phyloP scores from a whole-genome alignment of 1,284 basidiomycete species.

The Boletus calvinii region DNA sequence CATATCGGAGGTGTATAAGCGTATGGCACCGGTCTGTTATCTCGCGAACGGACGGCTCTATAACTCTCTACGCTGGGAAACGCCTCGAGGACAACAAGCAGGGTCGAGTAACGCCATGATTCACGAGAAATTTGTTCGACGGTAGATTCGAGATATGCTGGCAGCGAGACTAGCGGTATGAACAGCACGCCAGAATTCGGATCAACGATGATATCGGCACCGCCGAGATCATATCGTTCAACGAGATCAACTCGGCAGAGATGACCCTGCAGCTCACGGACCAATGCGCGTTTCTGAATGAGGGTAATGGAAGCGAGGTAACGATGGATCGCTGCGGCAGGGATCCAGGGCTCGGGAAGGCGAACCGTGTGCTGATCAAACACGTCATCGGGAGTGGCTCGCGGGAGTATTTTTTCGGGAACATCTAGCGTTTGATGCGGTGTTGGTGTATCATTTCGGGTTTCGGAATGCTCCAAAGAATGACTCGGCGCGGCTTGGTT shows the following conservation, averaged over 20 bases:
- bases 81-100: constrained; percentile 65
- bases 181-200: constrained; percentile 56
- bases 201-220: constrained; percentile 59
- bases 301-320: constrained; percentile 67
- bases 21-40: constrained; percentile 22
- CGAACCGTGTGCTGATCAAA: constrained; percentile 49
- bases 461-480: constrained; percentile 19
- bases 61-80: constrained; percentile 48
- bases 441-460: constrained; percentile 23
- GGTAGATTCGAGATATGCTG: constrained; percentile 46
- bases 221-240: constrained; percentile 57
- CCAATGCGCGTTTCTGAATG: constrained; percentile 62
- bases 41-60: constrained; percentile 19
- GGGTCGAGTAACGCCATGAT: constrained; percentile 57
- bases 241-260: constrained; percentile 52
- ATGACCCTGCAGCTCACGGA: constrained; percentile 46
- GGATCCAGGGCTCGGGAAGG: constrained; percentile 38
- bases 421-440: constrained; percentile 10
- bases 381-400: constrained; percentile 42
- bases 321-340: constrained; percentile 45
- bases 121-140: constrained; percentile 32
- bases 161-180: constrained; percentile 54
- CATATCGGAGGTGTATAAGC: constrained; percentile 63
- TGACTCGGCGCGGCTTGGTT: constrained; percentile 16
- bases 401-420: constrained; percentile 18